These are phyloP conservation scores for Penicillium sp. DNA, from an alignment of 2,329 filamentous ascomycete genomes.

Conservation along the genomic window DNA sequence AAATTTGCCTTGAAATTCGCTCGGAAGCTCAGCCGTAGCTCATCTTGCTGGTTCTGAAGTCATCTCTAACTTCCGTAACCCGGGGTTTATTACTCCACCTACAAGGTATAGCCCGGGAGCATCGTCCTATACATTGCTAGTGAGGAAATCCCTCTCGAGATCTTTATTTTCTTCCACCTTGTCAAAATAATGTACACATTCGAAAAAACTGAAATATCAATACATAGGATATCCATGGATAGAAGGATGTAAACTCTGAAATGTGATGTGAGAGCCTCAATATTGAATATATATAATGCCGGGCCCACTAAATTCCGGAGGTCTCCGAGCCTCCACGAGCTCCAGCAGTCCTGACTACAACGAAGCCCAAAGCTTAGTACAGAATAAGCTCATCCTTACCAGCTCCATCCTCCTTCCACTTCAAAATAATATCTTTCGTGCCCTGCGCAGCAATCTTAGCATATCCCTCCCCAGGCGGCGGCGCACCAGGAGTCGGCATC, in stretches of 20 bases:
- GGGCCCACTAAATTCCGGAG: too few relatives aligned
- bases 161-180: too few relatives aligned
- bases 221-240: too few relatives aligned
- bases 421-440: conserved; percentile 15
- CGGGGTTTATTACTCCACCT: neutral
- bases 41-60: neutral
- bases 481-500: conserved; percentile 4
- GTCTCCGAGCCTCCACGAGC: neutral
- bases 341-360: neutral
- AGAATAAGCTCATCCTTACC: conserved; percentile 15
- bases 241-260: too few relatives aligned
- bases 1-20: neutral
- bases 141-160: too few relatives aligned
- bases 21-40: neutral
- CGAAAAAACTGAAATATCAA: neutral
- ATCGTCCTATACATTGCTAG: neutral
- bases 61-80: neutral
- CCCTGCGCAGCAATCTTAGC: conserved; percentile 16
- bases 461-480: conserved; percentile 16
- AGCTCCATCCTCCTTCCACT: conserved; percentile 20
- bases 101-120: neutral
- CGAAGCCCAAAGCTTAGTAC: conserved; percentile 6
- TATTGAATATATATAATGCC: too few relatives aligned
- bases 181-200: neutral
- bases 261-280: too few relatives aligned